These are phyloP conservation scores for Colletotrichum tanaceti DNA, from an alignment of 2,329 filamentous ascomycete species.

Conservation along the genomic window DNA sequence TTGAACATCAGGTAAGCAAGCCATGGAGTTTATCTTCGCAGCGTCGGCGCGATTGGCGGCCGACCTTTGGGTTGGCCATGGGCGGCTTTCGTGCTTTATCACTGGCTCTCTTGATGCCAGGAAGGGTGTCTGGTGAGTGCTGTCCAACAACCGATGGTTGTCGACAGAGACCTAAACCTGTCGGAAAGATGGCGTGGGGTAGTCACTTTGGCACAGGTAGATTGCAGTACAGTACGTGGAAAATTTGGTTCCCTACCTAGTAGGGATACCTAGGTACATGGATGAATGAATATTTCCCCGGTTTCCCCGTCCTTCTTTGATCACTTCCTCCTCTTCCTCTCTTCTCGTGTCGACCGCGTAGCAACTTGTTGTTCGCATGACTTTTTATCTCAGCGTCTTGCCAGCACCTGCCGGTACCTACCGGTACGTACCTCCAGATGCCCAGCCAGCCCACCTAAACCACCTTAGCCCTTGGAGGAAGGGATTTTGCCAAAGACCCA, in stretches of 20 bases:
- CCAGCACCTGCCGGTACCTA: neutral
- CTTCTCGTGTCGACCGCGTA: neutral
- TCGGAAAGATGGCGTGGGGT: slow-evolving; percentile 13
- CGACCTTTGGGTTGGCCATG: neutral
- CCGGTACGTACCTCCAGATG: neutral
- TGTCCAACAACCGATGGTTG: neutral
- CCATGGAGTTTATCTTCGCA: slow-evolving; percentile 3
- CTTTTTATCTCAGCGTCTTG: slow-evolving; percentile 9
- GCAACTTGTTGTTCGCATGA: slow-evolving; percentile 16
- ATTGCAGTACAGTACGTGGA: neutral
- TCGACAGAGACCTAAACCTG: neutral
- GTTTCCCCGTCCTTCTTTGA: too few species aligned
- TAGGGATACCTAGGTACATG: too few species aligned
- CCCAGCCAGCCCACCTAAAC: neutral
- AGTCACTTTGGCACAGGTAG: slow-evolving; percentile 14
- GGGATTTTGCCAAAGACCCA: slow-evolving; percentile 32
- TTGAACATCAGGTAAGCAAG: slow-evolving; percentile 11
- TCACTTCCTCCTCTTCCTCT: neutral
- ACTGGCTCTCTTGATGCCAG: slow-evolving; percentile 24
- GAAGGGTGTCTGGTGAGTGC: slow-evolving; percentile 22
- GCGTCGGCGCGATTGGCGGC: neutral
- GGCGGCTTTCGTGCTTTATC: slow-evolving; percentile 34
- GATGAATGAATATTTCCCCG: too few species aligned
- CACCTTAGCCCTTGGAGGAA: too few species aligned
- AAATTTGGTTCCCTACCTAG: neutral